Percentiles rank a stretch among this genome's conserved stretches.
Conservation (phyloP, 73 alveolate species). For the Urostyla sp. region DNA sequence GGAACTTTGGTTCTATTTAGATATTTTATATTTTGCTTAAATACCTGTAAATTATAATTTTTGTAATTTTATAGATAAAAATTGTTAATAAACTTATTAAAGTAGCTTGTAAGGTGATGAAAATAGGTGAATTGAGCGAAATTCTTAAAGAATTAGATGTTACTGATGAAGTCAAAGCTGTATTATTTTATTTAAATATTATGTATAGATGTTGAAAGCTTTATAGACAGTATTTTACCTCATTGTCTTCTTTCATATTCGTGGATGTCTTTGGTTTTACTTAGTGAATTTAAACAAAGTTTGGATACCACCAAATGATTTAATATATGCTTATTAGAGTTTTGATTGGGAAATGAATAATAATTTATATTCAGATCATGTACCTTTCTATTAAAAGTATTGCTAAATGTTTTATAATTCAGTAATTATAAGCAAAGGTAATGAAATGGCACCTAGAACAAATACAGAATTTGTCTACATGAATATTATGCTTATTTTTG, state of each 20-base stretch:
- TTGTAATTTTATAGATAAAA: too few species aligned
- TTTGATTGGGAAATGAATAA: background rate
- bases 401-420: constrained; percentile 15
- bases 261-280: constrained; percentile 29
- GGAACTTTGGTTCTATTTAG: too few species aligned
- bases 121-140: too few species aligned
- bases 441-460: constrained; percentile 51
- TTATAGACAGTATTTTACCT: too few species aligned
- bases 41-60: too few species aligned
- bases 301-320: constrained; percentile 48
- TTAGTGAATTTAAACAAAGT: constrained; percentile 21
- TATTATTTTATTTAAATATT: too few species aligned
- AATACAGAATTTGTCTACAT: background rate
- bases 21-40: too few species aligned
- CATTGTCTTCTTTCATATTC: constrained; percentile 9
- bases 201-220: too few species aligned
- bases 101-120: too few species aligned
- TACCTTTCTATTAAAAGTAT: constrained; percentile 14
- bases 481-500: background rate
- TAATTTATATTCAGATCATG: background rate
- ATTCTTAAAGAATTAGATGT: too few species aligned
- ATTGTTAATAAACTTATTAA: too few species aligned
- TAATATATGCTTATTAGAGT: background rate
- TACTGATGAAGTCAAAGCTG: too few species aligned
- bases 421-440: constrained; percentile 29